Percentiles rank a stretch among this genome's conserved stretches.
phyloP scores from a whole-genome alignment of 306 rosid genomes.

The Sechiopsis laciniata region DNA sequence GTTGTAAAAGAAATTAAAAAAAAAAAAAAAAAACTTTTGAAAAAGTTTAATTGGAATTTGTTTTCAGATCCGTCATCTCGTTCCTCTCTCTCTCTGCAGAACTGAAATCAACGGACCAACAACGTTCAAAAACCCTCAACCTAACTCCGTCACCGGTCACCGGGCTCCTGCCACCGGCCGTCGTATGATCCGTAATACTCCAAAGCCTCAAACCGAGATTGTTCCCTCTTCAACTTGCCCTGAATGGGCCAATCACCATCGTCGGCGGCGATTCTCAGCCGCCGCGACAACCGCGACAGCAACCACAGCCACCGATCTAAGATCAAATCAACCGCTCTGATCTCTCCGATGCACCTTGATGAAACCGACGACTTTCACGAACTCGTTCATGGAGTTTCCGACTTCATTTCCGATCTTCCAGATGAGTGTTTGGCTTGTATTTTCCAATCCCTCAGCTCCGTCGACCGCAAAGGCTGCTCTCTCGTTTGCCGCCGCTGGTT shows the following conservation, averaged over 20 bases:
- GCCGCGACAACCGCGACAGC: conserved; percentile 61
- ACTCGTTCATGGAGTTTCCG: conserved; percentile 27
- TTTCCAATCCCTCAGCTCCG: conserved; percentile 68
- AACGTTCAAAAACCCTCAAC: neutral
- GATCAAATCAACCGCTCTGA: conserved; percentile 48
- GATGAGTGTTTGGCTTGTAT: conserved; percentile 81
- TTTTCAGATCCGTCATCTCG: conserved; percentile 46
- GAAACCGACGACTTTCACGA: conserved; percentile 12
- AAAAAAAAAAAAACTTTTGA: neutral
- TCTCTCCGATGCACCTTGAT: conserved; percentile 67
- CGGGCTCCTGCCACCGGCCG: conserved; percentile 1
- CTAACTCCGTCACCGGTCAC: neutral
- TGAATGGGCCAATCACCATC: conserved; percentile 95
- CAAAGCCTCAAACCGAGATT: conserved; percentile 44
- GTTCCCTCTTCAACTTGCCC: conserved; percentile 63
- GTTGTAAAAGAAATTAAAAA: conserved; percentile 9
- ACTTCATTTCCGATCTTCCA: conserved; percentile 70
- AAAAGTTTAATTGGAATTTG: conserved; percentile 40
- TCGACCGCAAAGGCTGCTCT: conserved; percentile 75
- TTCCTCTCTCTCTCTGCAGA: neutral
- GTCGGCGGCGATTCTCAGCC: conserved; percentile 42
- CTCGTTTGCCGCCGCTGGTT: conserved; percentile 91
- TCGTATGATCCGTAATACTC: conserved; percentile 14
- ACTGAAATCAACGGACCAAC: too few relatives aligned
- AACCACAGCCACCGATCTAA: conserved; percentile 36